phyloP scores from a whole-genome alignment of 345 rosid species.

The Combretum micranthum region DNA sequence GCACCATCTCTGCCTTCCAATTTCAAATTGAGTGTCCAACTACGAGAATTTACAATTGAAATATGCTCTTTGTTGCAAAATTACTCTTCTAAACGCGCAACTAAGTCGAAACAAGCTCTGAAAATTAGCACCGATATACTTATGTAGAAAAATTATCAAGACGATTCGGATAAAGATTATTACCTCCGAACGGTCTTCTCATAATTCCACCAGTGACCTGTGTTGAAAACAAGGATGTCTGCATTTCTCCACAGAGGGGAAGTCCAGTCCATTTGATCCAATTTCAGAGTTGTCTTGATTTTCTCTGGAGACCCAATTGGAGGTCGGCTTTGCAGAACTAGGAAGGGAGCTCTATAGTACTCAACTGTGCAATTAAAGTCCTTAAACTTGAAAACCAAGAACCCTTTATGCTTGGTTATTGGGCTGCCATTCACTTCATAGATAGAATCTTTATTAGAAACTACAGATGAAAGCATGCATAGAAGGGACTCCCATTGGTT shows the following conservation, averaged over 20 bases:
- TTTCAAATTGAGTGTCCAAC: no score
- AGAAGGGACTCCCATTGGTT: conserved; percentile 95
- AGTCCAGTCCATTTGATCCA: conserved; percentile 83
- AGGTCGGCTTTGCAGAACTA: conserved; percentile 76
- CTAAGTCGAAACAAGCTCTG: background rate
- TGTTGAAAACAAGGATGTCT: conserved; percentile 70
- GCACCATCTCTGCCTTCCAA: no score
- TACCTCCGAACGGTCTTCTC: conserved; percentile 87
- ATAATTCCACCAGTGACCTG: conserved; percentile 95
- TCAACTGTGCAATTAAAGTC: conserved; percentile 85
- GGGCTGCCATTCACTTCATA: conserved; percentile 86
- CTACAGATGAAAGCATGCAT: conserved; percentile 72
- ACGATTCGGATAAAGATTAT: background rate
- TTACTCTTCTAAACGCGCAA: no score
- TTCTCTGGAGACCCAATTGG: conserved; percentile 44
- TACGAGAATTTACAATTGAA: no score
- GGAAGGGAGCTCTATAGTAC: conserved; percentile 78
- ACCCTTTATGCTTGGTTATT: conserved; percentile 87
- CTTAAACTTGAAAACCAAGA: conserved; percentile 63
- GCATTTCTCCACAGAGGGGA: conserved; percentile 63
- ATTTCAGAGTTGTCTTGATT: conserved; percentile 66
- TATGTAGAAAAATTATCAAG: background rate
- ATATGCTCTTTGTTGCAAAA: no score
- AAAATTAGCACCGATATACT: background rate
- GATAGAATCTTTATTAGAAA: conserved; percentile 44